Evolutionary conservation across 164 flowering plant genomes (phyloP).

Genomic region (Cinnamomum chago): DNA sequence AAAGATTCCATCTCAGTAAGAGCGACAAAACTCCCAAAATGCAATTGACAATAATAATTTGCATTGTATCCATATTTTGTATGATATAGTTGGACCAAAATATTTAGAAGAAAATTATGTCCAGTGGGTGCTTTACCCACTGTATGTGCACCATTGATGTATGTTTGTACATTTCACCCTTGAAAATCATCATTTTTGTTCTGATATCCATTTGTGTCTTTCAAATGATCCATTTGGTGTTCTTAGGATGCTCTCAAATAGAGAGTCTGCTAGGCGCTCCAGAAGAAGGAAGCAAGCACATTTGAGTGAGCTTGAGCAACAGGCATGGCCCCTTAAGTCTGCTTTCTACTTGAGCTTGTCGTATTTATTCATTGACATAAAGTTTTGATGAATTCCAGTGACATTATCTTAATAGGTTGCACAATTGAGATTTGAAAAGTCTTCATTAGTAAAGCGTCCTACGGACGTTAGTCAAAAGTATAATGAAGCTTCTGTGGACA

Average conservation of each 20-base stretch:
- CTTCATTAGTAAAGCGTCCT: constrained; percentile 64
- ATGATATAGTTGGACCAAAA: too few relatives aligned
- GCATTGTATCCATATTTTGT: too few relatives aligned
- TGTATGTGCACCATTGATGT: too few relatives aligned
- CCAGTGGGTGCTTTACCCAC: too few relatives aligned
- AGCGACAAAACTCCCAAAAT: too few relatives aligned
- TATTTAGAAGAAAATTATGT: too few relatives aligned
- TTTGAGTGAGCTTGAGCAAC: constrained; percentile 85
- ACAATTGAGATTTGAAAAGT: constrained; percentile 73
- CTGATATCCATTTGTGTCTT: not conserved
- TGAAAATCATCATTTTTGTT: too few relatives aligned
- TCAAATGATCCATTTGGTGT: constrained; percentile 4
- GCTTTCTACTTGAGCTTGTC: not conserved
- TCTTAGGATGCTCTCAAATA: constrained; percentile 90
- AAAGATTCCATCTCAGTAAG: too few relatives aligned
- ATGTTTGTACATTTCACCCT: too few relatives aligned
- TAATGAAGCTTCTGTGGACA: constrained; percentile 92
- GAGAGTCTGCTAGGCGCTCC: constrained; percentile 95
- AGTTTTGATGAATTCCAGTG: constrained; percentile 1
- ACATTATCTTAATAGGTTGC: constrained; percentile 47
- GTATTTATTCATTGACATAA: not conserved
- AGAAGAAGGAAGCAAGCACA: constrained; percentile 97
- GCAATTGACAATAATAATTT: too few relatives aligned
- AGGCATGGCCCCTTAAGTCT: constrained; percentile 34
- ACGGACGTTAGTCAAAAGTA: constrained; percentile 68